Evolutionary conservation across 2,329 filamentous ascomycete genomes (phyloP), one percentile per base, ranked within the genome.

Genomic region (Neonectria coccinea): DNA sequence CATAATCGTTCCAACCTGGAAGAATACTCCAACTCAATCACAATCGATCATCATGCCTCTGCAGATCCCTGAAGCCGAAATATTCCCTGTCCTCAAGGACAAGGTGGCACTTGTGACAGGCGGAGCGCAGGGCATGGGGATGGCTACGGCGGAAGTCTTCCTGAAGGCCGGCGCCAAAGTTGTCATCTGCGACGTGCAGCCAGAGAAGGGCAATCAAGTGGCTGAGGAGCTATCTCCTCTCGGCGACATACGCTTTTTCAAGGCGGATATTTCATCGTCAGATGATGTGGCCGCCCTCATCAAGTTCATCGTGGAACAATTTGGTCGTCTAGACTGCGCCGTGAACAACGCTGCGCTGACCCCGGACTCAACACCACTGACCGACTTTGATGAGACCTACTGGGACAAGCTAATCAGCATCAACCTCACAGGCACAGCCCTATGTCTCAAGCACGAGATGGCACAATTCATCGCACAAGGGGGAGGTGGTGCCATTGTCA

Each of bases 401-500:
- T 72, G 64, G 65, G 56, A 69, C n/a, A 65, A 64, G 29, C 22
- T 71, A 1, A 62, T 71, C 50, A 47, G 58, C 16, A 62, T 71
- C 51, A 72, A 72, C 52, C 63, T 72, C 2, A 68, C 66, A 1
- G 70, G 70, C 16, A 68, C 70, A 1, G 68, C 70, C 12, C 64
- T 71, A 6, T 71, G 69, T 33, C 45, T 72, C 14, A 68, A 67
- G 54, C 61, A 70, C 27, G 42, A 72, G 62, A 67, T 72, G 65
- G 67, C 68, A 44, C 67, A 70, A 29, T 62, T 72, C 50, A 73
- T 76, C 1, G 69, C 74, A 10, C 67, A 69, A 42, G 67, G 65
- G 1, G 58, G 44, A 2, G 75, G 76, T 1, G 81, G 80, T 0
- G 81, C 81, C 67, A 82, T 84, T 52, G 82, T 84, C 62, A 84